phyloP scores from a whole-genome alignment of 2,329 filamentous ascomycete species.

The Zymoseptoria pseudotritici region DNA sequence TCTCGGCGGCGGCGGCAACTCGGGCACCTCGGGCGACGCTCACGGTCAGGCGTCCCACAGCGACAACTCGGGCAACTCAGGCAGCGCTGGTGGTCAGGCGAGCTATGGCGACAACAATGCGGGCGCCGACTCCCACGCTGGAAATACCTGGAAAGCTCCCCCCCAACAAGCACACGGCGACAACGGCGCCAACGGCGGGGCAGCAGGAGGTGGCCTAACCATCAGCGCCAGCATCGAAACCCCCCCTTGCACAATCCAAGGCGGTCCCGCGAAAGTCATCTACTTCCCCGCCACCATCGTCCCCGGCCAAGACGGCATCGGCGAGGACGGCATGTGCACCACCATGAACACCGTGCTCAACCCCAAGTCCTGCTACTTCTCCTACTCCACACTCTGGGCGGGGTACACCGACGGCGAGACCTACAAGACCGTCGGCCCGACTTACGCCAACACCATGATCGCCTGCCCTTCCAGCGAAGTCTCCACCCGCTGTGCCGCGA shows the following conservation, averaged over 20 bases:
- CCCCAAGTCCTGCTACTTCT: conserved; percentile 9
- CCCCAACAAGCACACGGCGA: not conserved
- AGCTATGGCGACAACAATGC: not conserved
- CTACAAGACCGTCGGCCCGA: conserved; percentile 15
- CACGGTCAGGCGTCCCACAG: not conserved
- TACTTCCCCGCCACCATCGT: conserved; percentile 17
- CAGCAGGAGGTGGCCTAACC: not conserved
- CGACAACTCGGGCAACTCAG: conserved; percentile 1
- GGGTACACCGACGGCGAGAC: conserved; percentile 6
- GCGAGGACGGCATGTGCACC: not conserved
- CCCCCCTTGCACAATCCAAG: conserved; percentile 17
- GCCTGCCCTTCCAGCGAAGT: conserved; percentile 17
- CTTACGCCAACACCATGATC: conserved; percentile 19
- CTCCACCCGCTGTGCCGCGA: conserved; percentile 15
- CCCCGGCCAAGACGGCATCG: not conserved
- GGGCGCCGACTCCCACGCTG: conserved; percentile 1
- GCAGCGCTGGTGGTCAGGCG: not conserved
- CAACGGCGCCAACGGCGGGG: not conserved
- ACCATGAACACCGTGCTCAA: conserved; percentile 6
- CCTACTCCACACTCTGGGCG: conserved; percentile 6
- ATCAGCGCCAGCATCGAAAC: not conserved
- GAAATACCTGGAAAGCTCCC: not conserved
- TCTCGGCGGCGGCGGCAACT: not conserved
- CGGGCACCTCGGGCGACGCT: not conserved
- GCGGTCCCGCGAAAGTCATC: conserved; percentile 19